Conservation (phyloP, 2,329 filamentous ascomycete species). For the Rhynchosporium secalis region DNA sequence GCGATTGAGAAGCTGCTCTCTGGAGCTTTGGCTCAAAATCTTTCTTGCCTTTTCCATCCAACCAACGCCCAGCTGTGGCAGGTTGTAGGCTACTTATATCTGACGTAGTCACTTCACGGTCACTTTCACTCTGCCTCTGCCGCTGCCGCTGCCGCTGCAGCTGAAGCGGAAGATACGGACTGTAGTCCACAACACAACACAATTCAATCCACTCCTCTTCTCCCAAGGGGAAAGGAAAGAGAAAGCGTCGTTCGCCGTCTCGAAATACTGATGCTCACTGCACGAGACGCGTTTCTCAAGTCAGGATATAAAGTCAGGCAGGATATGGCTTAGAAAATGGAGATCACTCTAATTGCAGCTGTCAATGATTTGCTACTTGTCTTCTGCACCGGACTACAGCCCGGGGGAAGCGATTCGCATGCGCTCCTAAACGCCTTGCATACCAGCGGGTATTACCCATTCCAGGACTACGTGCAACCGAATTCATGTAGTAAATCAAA, state of each 20-base stretch:
- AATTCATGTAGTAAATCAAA: background rate
- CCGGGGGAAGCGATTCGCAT: background rate
- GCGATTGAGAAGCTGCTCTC: no score
- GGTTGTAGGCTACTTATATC: background rate
- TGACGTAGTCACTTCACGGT: slow-evolving; percentile 7
- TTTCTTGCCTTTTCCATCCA: background rate
- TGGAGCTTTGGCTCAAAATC: background rate
- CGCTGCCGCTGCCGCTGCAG: background rate
- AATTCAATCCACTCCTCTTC: background rate
- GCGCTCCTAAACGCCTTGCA: background rate
- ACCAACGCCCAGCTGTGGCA: background rate
- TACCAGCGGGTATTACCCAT: background rate
- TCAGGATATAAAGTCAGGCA: background rate
- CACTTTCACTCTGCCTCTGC: no score
- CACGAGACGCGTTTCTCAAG: background rate
- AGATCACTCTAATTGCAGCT: background rate
- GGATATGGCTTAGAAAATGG: no score
- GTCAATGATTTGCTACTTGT: background rate
- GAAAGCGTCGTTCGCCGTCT: background rate
- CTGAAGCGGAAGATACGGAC: background rate
- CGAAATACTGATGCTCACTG: no score
- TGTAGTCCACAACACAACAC: background rate
- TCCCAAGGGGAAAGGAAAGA: background rate
- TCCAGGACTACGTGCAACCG: slow-evolving; percentile 4
- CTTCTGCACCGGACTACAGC: background rate